Evolutionary conservation across 73 alveolate genomes (phyloP), one percentile per base, ranked within the genome.

Genomic region (Stentor coeruleus): DNA sequence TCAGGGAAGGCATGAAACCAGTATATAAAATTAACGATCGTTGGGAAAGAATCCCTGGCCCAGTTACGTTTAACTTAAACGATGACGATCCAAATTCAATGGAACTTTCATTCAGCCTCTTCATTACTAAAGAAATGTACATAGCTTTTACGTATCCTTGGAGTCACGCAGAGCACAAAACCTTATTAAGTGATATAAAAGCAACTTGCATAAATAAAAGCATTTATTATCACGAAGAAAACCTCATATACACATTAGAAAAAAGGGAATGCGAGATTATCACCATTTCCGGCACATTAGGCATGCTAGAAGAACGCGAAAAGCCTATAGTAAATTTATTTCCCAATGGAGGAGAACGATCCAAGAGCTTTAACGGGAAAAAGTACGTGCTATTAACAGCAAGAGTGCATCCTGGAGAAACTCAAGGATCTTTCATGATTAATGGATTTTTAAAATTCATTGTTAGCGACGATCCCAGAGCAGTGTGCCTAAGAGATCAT

Each of bases 321-420:
- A 66, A 42, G 26, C 26, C 41, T n/a, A 15, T 75, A 14, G 20
- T n/a, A n/a, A 39, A 2, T 40, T 40, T 75, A n/a, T 75, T n/a
- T 38, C 83, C 83, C 0, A 66, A 38, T 31, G 20, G 20, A n/a
- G 33, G 14, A 38, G 83, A 75, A 40, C 26, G 83, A 15, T 28
- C 72, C 6, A 75, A 75, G 33, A 39, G 38, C 14, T 37, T 75
- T 39, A 20, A 82, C 58, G 83, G 88, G 35, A 76, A 86, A 26
- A 87, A 90, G 59, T 91, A 89, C 2, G 91, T 92, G 60, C 88
- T 95, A 39, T 58, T 96, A 40, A 89, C 99, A 0, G 96, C 99
- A 0, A 93, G 99, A 86, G 99, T 97, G 0, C 99, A 98, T 77
- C 99, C 99, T 11, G 99, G 99, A 11, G 99, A 98, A 86, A 90